Base-by-base conservation (phyloP, 805 yeast genomes). In the Ogataea saltuana region DNA sequence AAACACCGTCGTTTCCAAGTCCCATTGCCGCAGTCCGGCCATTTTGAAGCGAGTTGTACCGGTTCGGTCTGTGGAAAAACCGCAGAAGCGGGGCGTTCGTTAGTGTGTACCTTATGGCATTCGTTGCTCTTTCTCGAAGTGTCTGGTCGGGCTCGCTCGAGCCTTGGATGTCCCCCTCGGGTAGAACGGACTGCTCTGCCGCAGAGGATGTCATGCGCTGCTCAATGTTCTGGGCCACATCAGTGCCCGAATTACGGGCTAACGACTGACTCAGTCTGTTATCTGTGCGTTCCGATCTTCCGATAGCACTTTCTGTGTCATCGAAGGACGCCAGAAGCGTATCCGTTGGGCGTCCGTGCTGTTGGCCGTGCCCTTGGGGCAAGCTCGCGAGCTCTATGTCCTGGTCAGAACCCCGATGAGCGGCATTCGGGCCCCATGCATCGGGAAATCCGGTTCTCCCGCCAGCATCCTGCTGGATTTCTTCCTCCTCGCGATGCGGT, bases 1-100 rank as follows among this genome's bases (percentile, higher is more conserved):
- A 93, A 3, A 93, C 99, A 9, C 98, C 99, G 61, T 93, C 99
- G 46, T 71, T 73, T 2, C 67, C 55, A 60, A 68, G 48, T 58
- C 83, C 58, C n/a, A 48, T 28, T 16, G 47, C 29, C 11, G 44
- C 52, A 29, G 43, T 43, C 20, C 48, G 45, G 8, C 40, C 46
- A 17, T 43, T 39, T 21, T 45, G 36, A 13, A 61, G 30, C 2
- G 45, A 42, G 25, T 60, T 53, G 43, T 60, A 63, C 25, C 61
- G 43, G 33, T 54, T 59, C 5, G 47, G 33, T 6, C 45, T 43
- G 33, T 56, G 54, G 22, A 63, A 42, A 31, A 55, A 58, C 21
- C 65, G 42, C 11, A 63, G 28, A 6, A 63, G 39, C 2, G 68
- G 67, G 2, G 66, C 67, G 33, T 59, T 59, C n/a, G 49, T 40